Evolutionary conservation across 2,329 filamentous ascomycete genomes (phyloP).

Genomic region (Neodidymelliopsis sp.): DNA sequence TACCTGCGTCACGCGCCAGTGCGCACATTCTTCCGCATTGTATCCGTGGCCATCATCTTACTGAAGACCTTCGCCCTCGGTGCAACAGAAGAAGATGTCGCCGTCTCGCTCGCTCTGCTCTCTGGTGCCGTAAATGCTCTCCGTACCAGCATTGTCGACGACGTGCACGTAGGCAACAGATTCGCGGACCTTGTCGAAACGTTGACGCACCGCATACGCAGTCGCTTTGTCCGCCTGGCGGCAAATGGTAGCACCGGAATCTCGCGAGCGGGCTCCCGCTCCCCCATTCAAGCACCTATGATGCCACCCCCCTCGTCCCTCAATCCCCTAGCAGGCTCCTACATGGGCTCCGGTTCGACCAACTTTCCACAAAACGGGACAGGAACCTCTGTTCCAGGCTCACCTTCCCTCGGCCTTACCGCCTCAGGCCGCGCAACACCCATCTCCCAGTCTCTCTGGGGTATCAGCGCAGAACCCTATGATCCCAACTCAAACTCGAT

Average conservation of each 20-base stretch:
- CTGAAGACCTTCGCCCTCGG: slow-evolving; percentile 85
- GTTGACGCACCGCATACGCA: slow-evolving; percentile 75
- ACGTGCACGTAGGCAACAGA: slow-evolving; percentile 83
- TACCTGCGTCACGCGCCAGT: slow-evolving; percentile 85
- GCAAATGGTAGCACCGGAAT: slow-evolving; percentile 55
- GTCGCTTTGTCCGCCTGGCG: slow-evolving; percentile 70
- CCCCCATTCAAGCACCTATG: slow-evolving; percentile 39
- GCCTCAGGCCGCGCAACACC: slow-evolving; percentile 45
- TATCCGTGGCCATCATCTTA: slow-evolving; percentile 83
- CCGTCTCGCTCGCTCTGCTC: slow-evolving; percentile 76
- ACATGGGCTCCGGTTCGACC: slow-evolving; percentile 17
- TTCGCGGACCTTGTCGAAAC: slow-evolving; percentile 85
- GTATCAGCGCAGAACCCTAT: slow-evolving; percentile 55
- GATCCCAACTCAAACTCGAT: slow-evolving; percentile 53
- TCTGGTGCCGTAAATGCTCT: slow-evolving; percentile 77
- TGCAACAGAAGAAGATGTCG: slow-evolving; percentile 78
- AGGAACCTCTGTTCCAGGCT: slow-evolving; percentile 34
- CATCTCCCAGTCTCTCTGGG: slow-evolving; percentile 48
- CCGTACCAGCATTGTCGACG: slow-evolving; percentile 80
- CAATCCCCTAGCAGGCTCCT: slow-evolving; percentile 24
- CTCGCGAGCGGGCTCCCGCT: slow-evolving; percentile 43
- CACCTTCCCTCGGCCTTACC: slow-evolving; percentile 36
- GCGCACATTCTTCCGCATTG: slow-evolving; percentile 85
- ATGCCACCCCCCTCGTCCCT: slow-evolving; percentile 43
- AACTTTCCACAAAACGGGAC: slow-evolving; percentile 13